phyloP scores from a whole-genome alignment of 495 filamentous ascomycete species.

The Penicillium lividum region DNA sequence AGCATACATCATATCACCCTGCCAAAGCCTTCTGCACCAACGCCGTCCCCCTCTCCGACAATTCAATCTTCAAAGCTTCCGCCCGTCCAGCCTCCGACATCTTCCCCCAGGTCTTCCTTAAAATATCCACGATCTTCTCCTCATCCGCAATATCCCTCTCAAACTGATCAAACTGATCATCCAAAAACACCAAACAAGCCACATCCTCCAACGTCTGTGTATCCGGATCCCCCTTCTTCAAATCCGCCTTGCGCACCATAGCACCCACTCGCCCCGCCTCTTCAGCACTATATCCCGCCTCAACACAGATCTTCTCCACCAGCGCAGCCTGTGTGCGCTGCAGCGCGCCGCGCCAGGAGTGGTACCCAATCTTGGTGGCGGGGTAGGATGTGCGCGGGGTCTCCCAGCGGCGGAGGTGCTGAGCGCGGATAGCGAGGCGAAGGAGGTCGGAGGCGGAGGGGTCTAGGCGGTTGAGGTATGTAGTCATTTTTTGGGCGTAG shows the following conservation, averaged over 20 bases:
- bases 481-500: constrained; percentile 77
- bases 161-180: constrained; percentile 80
- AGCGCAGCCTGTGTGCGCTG: constrained; percentile 69
- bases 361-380: constrained; percentile 68
- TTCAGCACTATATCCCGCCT: constrained; percentile 46
- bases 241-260: constrained; percentile 65
- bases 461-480: constrained; percentile 57
- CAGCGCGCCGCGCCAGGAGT: constrained; percentile 70
- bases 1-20: constrained; percentile 16
- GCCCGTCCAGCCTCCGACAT: constrained; percentile 68
- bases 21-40: constrained; percentile 66
- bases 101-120: constrained; percentile 84
- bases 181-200: constrained; percentile 81
- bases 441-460: constrained; percentile 63
- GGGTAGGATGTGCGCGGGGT: constrained; percentile 70
- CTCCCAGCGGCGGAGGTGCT: constrained; percentile 83
- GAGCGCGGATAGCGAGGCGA: constrained; percentile 73
- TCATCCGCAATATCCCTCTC: constrained; percentile 63
- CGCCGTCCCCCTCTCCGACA: constrained; percentile 57
- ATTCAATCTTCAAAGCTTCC: constrained; percentile 64
- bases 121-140: constrained; percentile 70
- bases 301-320: constrained; percentile 54
- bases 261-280: constrained; percentile 56
- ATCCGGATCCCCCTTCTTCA: constrained; percentile 60
- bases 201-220: constrained; percentile 78